Evolutionary conservation across 2,329 filamentous ascomycete genomes (phyloP), one percentile per base, ranked within the genome.

Genomic region (Phyllosticta capitalensis): DNA sequence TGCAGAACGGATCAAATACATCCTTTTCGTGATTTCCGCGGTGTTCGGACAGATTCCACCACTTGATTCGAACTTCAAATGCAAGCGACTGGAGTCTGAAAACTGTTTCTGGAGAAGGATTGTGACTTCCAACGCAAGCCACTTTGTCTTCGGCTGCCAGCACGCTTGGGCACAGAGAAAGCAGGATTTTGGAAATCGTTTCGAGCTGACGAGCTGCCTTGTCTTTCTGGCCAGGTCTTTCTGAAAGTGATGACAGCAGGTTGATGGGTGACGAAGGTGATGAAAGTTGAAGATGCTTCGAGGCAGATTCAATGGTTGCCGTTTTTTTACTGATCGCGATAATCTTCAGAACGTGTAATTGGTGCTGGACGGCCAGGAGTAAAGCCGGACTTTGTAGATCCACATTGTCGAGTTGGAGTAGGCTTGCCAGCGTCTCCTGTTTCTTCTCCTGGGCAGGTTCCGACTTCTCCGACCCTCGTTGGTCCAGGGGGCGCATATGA

Each of bases 161-260:
- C n/a, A 87, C 76, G 65, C 83, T 87, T 1, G 88, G 87, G 26
- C 85, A 82, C 1, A 91, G 72, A 0, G 83, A 81, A 1, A 91
- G 74, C 0, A 91, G 74, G 2, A 79, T 78, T 64, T 88, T 85
- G 0, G 86, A 84, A 1, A 90, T 68, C 0, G 78, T 79, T 55
- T 90, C 86, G 19, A 92, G 74, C 63, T 90, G 86, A 2, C 83
- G 83, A 9, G 82, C 78, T 19, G 79, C 76, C 67, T 88, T 90
- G 7, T 75, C 73, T 10, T 67, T 67, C 26, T 75, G 69, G n/a
- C 81, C 78, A 17, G 79, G 74, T 2, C 74, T 69, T 58, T 75
- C 73, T 0, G 77, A 76, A 5, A 79, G 75, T 7, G 75, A 70
- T 7, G 79, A 66, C 1, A 90, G 74, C 1, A 89, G 72, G 10